Evolutionary conservation across 148 eudicot genomes (phyloP).

Genomic region (Fagopyrum homotropicum): DNA sequence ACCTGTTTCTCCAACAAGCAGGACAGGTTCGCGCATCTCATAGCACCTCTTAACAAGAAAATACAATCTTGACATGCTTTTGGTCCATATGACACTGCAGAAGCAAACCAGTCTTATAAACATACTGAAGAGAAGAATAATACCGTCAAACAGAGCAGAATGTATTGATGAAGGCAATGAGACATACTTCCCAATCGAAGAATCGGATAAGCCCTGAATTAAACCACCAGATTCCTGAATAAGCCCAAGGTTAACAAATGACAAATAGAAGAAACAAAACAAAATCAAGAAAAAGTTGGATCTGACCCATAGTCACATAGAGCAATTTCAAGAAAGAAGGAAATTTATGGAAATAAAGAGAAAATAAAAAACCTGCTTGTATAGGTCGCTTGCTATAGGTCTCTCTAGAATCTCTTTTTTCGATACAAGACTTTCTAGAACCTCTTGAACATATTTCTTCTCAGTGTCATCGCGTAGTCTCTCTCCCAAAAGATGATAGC

Average conservation of each 20-base stretch:
- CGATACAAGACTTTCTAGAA: conserved; percentile 68
- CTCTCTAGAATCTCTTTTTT: conserved; percentile 80
- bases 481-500: conserved; percentile 87
- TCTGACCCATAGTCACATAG: background rate
- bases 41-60: conserved; percentile 82
- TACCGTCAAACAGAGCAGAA: conserved; percentile 3
- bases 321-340: conserved; percentile 1
- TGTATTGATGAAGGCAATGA: background rate
- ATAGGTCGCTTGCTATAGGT: conserved; percentile 26
- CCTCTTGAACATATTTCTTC: conserved; percentile 64
- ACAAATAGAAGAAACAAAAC: background rate
- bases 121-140: background rate
- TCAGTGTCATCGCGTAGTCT: conserved; percentile 78
- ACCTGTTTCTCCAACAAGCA: conserved; percentile 98
- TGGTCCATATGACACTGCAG: conserved; percentile 76
- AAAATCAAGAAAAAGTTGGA: background rate
- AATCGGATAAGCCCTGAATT: background rate
- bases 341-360: background rate
- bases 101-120: background rate
- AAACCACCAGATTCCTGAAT: background rate
- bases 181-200: conserved; percentile 8
- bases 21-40: conserved; percentile 86
- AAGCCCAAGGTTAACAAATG: background rate
- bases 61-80: conserved; percentile 77
- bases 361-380: conserved; percentile 48